phyloP scores from a whole-genome alignment of 2,329 filamentous ascomycete genomes.

The Aspergillus sp. region DNA sequence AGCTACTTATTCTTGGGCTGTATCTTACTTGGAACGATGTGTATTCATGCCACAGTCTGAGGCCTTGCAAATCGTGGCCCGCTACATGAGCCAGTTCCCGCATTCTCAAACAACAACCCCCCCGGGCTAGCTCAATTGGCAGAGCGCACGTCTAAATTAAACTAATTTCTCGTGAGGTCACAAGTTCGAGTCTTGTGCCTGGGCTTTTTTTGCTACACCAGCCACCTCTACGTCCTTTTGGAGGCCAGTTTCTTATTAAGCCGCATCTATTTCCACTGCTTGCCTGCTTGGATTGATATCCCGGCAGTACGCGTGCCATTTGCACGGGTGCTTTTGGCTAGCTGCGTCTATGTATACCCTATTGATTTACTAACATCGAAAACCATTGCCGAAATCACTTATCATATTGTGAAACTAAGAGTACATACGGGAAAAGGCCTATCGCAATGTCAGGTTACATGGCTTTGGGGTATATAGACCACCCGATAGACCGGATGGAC shows the following conservation, averaged over 20 bases:
- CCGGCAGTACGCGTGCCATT: no score
- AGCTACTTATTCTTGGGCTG: no score
- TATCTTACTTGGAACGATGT: no score
- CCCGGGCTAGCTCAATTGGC: not conserved
- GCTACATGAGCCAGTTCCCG: not conserved
- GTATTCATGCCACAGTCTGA: no score
- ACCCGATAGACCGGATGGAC: not conserved
- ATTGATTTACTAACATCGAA: no score
- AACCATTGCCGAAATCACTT: no score
- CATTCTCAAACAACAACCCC: not conserved
- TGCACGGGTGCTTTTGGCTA: no score
- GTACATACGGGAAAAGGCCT: no score
- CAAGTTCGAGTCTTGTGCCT: not conserved
- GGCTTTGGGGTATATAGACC: not conserved
- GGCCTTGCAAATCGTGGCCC: no score
- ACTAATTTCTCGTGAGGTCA: not conserved
- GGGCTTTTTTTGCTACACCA: not conserved
- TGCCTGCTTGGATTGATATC: not conserved
- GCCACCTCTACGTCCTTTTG: not conserved
- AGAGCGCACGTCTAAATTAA: not conserved
- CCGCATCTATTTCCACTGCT: not conserved
- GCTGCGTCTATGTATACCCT: no score
- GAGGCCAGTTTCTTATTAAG: not conserved
- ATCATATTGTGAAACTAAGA: no score
- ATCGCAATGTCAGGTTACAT: not conserved